These are phyloP conservation scores for Chenopodium suecicum DNA, from an alignment of 148 eudicot genomes.

Conservation along the genomic window DNA sequence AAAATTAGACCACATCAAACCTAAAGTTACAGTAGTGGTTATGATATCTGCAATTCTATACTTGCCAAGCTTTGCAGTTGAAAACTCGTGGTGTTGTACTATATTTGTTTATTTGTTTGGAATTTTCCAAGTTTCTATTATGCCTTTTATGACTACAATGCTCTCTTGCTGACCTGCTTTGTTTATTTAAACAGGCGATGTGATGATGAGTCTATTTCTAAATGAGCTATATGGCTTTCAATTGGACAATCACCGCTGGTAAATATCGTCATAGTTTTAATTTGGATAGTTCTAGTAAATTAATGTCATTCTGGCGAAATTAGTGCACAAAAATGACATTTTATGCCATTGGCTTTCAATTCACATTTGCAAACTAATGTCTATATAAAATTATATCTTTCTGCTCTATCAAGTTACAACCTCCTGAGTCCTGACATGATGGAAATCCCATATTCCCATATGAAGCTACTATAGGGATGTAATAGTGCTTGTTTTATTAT, in stretches of 20 bases:
- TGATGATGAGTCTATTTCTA: constrained; percentile 89
- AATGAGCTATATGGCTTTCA: constrained; percentile 97
- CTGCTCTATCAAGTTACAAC: no score
- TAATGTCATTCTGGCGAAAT: constrained; percentile 1
- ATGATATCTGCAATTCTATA: no score
- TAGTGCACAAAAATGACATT: not conserved
- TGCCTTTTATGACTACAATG: not conserved
- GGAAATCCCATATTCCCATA: not conserved
- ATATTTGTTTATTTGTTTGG: not conserved
- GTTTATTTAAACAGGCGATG: constrained; percentile 63
- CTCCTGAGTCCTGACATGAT: not conserved
- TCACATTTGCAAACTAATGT: not conserved
- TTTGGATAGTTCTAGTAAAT: not conserved
- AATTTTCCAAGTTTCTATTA: not conserved
- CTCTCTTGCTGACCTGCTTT: constrained; percentile 15
- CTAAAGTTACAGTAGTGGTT: no score
- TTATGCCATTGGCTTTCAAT: not conserved
- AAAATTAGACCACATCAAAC: no score
- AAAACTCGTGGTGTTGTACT: not conserved
- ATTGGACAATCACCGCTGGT: constrained; percentile 92
- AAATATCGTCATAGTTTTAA: constrained; percentile 22
- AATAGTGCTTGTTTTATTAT: not conserved
- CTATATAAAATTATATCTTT: not conserved
- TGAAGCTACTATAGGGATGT: not conserved
- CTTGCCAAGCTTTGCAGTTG: no score